These are phyloP conservation scores for Fraxinus baroniana DNA, from an alignment of 305 asterid species.

Conservation along the genomic window DNA sequence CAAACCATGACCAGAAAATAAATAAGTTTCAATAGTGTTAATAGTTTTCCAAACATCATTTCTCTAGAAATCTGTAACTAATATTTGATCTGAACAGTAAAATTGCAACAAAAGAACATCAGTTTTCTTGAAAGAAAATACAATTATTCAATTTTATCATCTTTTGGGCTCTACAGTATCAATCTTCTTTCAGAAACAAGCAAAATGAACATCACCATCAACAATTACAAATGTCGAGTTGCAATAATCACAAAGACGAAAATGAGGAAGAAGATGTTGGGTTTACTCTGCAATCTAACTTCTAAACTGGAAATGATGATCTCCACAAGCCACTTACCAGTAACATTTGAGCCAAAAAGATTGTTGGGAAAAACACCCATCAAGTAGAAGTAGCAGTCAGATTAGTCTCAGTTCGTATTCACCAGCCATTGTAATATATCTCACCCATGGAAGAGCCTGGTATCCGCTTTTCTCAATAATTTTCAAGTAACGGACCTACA, in stretches of 20 bases:
- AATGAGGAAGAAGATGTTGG: neutral
- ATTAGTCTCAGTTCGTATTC: constrained; percentile 60
- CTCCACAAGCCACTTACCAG: neutral
- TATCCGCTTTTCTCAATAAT: constrained; percentile 67
- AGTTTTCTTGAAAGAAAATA: neutral
- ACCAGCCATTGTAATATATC: constrained; percentile 67
- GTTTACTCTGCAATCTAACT: neutral
- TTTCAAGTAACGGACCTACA: constrained; percentile 63
- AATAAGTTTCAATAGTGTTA: neutral
- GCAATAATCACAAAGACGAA: neutral
- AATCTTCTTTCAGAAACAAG: neutral
- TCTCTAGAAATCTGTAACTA: neutral
- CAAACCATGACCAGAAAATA: neutral
- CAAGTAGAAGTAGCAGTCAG: constrained; percentile 19
- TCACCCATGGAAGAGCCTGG: constrained; percentile 71
- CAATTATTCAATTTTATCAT: neutral
- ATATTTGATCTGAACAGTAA: neutral
- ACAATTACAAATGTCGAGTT: neutral
- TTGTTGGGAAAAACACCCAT: neutral
- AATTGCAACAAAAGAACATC: neutral
- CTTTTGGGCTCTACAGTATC: neutral
- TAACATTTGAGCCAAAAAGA: neutral
- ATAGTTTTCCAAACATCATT: neutral
- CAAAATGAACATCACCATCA: neutral
- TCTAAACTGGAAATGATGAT: constrained; percentile 16